Evolutionary conservation across 306 rosid species (phyloP).

Genomic region (Prinsepia uniflora): DNA sequence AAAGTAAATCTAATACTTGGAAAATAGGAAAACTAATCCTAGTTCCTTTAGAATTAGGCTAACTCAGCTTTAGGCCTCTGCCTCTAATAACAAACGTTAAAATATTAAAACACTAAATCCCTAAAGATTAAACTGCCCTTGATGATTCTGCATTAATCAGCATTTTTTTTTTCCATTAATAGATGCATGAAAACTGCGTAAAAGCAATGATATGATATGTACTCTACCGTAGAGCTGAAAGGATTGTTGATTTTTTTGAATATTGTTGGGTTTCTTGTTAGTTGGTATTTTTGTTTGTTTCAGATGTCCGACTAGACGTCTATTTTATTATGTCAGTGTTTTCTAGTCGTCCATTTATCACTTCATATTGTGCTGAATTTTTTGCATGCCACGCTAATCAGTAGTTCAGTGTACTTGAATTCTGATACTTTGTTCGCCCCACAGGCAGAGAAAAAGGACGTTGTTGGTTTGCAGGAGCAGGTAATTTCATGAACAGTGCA

Average conservation of each 20-base stretch:
- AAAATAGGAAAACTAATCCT: too few relatives aligned
- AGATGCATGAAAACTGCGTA: not conserved
- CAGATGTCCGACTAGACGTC: not conserved
- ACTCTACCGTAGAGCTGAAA: not conserved
- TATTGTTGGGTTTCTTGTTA: not conserved
- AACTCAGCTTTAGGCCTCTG: too few relatives aligned
- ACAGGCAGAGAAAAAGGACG: conserved; percentile 85
- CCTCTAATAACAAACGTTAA: too few relatives aligned
- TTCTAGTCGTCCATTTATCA: not conserved
- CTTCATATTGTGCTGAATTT: conserved; percentile 5
- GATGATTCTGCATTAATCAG: not conserved
- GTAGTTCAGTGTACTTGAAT: conserved; percentile 21
- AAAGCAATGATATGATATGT: not conserved
- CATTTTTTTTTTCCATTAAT: not conserved
- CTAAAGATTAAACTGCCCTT: too few relatives aligned
- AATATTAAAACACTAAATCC: too few relatives aligned
- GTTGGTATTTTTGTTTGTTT: not conserved
- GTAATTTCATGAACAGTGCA: conserved; percentile 22
- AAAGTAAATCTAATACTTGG: too few relatives aligned
- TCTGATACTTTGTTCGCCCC: conserved; percentile 27
- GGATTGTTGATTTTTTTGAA: not conserved
- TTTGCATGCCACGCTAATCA: conserved; percentile 3
- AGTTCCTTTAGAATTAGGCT: too few relatives aligned
- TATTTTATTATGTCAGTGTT: not conserved
- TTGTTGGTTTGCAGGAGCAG: conserved; percentile 59